These are phyloP conservation scores for Nitzschia palea DNA, from an alignment of 108 stramenopile species.

Conservation along the genomic window DNA sequence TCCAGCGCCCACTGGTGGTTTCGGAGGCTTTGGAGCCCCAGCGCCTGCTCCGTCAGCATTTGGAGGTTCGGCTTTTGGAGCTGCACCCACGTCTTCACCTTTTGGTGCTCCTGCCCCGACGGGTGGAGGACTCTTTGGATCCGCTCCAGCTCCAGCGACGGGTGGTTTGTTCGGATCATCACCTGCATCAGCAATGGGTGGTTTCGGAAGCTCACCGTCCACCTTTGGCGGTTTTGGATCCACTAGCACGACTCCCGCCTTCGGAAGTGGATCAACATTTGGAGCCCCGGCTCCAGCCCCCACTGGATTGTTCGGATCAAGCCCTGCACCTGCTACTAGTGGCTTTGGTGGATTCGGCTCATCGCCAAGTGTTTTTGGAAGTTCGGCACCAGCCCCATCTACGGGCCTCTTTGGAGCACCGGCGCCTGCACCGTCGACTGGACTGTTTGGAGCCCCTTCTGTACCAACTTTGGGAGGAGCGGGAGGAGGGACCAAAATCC, in stretches of 20 bases:
- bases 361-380: conserved; percentile 45
- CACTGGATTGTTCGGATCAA: conserved; percentile 43
- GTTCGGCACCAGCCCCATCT: conserved; percentile 44
- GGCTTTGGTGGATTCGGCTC: conserved; percentile 37
- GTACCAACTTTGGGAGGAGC: conserved; percentile 30
- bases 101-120: conserved; percentile 45
- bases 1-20: conserved; percentile 33
- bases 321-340: conserved; percentile 43
- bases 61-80: conserved; percentile 20
- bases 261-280: conserved; percentile 38
- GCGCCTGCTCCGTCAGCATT: conserved; percentile 38
- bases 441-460: conserved; percentile 49
- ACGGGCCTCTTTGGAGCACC: conserved; percentile 55
- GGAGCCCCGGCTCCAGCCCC: conserved; percentile 54
- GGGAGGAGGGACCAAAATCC: conserved; percentile 46
- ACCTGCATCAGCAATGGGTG: conserved; percentile 36
- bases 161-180: conserved; percentile 37
- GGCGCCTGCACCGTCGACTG: conserved; percentile 24
- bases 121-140: conserved; percentile 48
- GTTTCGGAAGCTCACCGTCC: conserved; percentile 7
- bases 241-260: conserved; percentile 33
- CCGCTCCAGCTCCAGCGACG: conserved; percentile 15
- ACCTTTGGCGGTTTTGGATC: conserved; percentile 35
- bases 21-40: conserved; percentile 51
- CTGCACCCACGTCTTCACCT: conserved; percentile 3